Evolutionary conservation across 169 alveolate genomes (phyloP), one percentile per base, ranked within the genome.

Genomic region (Haemoproteus tartakovskyi): DNA sequence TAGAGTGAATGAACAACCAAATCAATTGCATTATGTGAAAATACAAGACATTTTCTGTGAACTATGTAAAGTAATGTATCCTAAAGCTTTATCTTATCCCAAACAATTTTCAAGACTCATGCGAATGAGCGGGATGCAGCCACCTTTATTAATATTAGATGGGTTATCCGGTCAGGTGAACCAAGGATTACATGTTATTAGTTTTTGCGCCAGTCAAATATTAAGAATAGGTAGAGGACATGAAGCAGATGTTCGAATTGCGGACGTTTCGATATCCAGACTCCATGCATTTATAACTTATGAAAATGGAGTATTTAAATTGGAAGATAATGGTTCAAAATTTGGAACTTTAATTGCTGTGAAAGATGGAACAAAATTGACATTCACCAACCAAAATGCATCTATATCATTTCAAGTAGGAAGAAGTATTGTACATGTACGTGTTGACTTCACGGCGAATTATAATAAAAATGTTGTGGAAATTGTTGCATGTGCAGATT

Each of bases 211-310:
- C 24, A 79, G 79, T 59, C 90, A 89, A 48, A 84, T 62, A 48
- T 83, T 93, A 3, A 92, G 89, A 43, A 86, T 93, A 56, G 99
- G 99, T 36, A 91, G 99, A 60, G 99, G 99, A 6, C 99, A 97
- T 79, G 98, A 96, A 63, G 90, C 98, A 57, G 99, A 98, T 47
- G 95, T 98, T 40, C 91, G 99, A 51, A 95, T 98, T 24, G 94
- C 97, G 19, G 99, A 98, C 84, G 97, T 95, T 18, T 96, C 99
- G 37, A 98, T 98, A 8, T 95, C 99, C 5, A 92, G 99, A 64
- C 85, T 84, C 21, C 99, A 98, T 83, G 98, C 99, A 22, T 93
- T 92, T 21, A 91, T 98, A 33, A 86, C 92, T 47, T 94, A 89
- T 70, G 95, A 89, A 74, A 87, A 89, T 8, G 97, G 96, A 46